phyloP scores from a whole-genome alignment of 208 protist genomes.

The Novymonas esmeraldas region DNA sequence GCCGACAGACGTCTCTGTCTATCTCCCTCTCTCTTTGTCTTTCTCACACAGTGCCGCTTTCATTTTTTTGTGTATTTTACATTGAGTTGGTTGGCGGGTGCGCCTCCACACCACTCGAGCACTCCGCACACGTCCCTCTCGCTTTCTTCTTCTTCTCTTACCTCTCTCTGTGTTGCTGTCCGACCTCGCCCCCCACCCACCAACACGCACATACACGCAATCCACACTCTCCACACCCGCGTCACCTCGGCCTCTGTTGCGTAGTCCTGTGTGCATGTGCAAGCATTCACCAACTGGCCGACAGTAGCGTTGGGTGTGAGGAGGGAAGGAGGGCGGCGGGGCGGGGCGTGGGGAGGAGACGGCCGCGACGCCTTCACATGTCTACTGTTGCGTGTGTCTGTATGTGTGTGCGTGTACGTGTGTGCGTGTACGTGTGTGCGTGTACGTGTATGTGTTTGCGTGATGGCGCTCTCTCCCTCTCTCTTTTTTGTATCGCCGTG shows the following conservation, averaged over 20 bases:
- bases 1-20: no score
- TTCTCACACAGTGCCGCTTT: neutral
- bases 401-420: no score
- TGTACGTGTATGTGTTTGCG: neutral
- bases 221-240: no score
- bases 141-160: neutral
- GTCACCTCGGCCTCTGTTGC: no score
- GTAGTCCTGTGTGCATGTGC: no score
- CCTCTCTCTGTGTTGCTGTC: neutral
- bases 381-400: neutral
- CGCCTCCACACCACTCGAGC: no score
- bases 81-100: no score
- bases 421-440: neutral
- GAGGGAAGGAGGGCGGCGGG: no score
- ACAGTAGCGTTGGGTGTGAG: no score
- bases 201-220: slow-evolving; percentile 11
- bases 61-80: neutral
- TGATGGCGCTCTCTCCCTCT: neutral
- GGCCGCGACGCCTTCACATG: no score
- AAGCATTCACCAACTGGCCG: no score
- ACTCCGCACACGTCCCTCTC: neutral
- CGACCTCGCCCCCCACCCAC: neutral
- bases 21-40: slow-evolving; percentile 1
- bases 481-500: neutral
- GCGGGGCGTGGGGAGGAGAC: no score